Percentiles rank a stretch among this genome's conserved stretches.
Conservation (phyloP, 2,329 filamentous ascomycete genomes). For the Rasamsonia emersonii region DNA sequence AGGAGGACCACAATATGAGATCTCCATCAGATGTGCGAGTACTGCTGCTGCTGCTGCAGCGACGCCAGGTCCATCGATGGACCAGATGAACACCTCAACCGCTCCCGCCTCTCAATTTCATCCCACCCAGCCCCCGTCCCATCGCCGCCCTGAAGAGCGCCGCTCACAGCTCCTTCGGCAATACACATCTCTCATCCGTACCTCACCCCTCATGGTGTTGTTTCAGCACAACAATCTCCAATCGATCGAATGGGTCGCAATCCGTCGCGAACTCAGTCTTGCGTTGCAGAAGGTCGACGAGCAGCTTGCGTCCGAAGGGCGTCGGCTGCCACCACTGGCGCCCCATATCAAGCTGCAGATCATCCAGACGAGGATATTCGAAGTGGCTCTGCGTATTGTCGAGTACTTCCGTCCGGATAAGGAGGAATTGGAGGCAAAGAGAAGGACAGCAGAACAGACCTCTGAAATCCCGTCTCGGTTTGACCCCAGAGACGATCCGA, state of each 20-base stretch:
- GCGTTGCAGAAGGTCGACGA: conserved; percentile 57
- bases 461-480: conserved; percentile 16
- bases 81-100: conserved; percentile 37
- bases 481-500: conserved; percentile 32
- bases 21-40: conserved; percentile 31
- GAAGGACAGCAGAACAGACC: conserved; percentile 6
- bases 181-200: conserved; percentile 81
- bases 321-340: conserved; percentile 39
- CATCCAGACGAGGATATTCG: conserved; percentile 81
- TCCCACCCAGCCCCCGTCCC: conserved; percentile 72
- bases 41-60: conserved; percentile 42
- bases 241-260: conserved; percentile 64
- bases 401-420: conserved; percentile 65
- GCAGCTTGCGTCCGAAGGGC: conserved; percentile 53
- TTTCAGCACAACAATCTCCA: conserved; percentile 75
- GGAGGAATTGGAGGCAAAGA: conserved; percentile 11
- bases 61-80: conserved; percentile 45
- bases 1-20: conserved; percentile 31
- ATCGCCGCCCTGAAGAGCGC: conserved; percentile 75
- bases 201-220: conserved; percentile 74
- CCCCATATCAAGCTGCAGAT: conserved; percentile 67
- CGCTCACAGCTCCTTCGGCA: conserved; percentile 82
- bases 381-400: conserved; percentile 71
- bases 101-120: conserved; percentile 44
- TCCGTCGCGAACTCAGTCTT: conserved; percentile 58